Conservation (phyloP, 192 early-diverging fungal species). For the Martensiomyces pterosporus region DNA sequence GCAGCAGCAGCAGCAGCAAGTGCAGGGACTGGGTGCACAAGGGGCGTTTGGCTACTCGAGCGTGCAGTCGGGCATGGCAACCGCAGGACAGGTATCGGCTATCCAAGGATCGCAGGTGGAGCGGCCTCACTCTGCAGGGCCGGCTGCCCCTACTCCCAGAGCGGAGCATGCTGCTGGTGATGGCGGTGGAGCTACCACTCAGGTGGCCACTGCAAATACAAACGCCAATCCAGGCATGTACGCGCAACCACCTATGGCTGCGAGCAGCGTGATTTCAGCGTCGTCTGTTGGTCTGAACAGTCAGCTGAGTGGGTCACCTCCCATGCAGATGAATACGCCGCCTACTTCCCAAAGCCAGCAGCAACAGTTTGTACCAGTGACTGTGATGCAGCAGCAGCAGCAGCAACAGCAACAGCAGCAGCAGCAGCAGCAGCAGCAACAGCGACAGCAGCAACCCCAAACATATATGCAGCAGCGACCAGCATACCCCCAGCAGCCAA, state of each 20-base stretch:
- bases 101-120: conserved; percentile 7
- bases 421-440: conserved; percentile 8
- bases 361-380: background rate
- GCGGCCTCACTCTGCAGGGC: conserved; percentile 27
- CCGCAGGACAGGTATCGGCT: background rate
- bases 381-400: conserved; percentile 5
- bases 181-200: no score
- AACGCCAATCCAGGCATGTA: no score
- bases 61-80: background rate
- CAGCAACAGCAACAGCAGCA: conserved; percentile 7
- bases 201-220: no score
- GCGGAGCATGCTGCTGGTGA: no score
- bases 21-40: background rate
- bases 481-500: conserved; percentile 1
- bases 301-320: no score
- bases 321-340: no score
- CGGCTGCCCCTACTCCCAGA: conserved; percentile 8
- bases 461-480: no score
- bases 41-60: no score
- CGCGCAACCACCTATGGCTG: no score
- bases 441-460: conserved; percentile 5
- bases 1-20: background rate
- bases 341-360: no score
- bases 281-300: no score
- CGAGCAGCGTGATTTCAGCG: no score